Conservation (phyloP, 495 filamentous ascomycete genomes). For the Geopyxis carbonaria region DNA sequence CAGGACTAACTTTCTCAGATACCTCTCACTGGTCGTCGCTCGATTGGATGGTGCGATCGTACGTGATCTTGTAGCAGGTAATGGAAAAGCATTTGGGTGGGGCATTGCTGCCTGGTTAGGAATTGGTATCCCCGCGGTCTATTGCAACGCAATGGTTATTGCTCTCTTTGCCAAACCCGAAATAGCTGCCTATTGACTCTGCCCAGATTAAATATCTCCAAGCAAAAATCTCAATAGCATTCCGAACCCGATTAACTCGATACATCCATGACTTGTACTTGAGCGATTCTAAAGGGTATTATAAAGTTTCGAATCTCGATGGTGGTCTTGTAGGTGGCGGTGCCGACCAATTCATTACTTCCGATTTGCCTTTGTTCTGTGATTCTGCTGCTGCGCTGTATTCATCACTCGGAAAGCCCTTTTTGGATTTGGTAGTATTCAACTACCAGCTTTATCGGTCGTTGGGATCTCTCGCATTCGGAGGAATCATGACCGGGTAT, state of each 20-base stretch:
- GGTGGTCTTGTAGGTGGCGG: constrained; percentile 70
- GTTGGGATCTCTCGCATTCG: constrained; percentile 72
- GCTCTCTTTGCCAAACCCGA: constrained; percentile 1
- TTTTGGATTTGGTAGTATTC: constrained; percentile 90
- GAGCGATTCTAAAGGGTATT: constrained; percentile 85
- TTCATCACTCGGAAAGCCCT: constrained; percentile 87
- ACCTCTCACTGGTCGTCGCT: constrained; percentile 83
- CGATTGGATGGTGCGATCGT: constrained; percentile 93
- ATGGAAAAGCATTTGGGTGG: constrained; percentile 72
- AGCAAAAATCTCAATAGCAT: constrained; percentile 93
- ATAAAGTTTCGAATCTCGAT: constrained; percentile 86
- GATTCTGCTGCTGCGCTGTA: constrained; percentile 81
- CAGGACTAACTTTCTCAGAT: constrained; percentile 11
- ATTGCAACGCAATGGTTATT: constrained; percentile 25
- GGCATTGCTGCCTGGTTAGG: constrained; percentile 75
- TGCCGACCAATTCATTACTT: constrained; percentile 93
- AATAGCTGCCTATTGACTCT: neutral
- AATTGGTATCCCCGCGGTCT: constrained; percentile 35
- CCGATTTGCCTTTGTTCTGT: constrained; percentile 91
- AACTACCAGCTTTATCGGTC: constrained; percentile 92
- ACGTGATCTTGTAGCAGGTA: constrained; percentile 83
- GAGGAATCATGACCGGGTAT: constrained; percentile 77
- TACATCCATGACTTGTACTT: constrained; percentile 98
- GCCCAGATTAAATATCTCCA: constrained; percentile 82
- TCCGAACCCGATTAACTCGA: constrained; percentile 84